Evolutionary conservation across 2,329 filamentous ascomycete species (phyloP).

Genomic region (Grosmannia huntii): DNA sequence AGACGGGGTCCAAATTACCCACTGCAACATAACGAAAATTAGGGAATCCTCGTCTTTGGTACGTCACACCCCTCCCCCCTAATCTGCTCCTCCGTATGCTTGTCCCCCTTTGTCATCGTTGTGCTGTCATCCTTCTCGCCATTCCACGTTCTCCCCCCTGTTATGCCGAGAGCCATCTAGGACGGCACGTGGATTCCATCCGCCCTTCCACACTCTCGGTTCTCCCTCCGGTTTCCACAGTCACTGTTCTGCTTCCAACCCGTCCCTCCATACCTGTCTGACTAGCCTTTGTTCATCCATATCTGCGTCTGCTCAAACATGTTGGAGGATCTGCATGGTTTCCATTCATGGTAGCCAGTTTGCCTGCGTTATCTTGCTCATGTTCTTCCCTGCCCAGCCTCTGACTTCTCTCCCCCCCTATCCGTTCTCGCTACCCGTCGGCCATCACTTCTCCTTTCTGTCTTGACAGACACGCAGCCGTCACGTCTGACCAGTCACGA

Average conservation of each 20-base stretch:
- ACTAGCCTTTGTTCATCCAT: not conserved
- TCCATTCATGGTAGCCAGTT: not conserved
- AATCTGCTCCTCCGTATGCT: not conserved
- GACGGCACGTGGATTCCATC: not conserved
- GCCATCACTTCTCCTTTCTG: not conserved
- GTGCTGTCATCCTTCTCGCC: not conserved
- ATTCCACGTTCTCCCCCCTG: not conserved
- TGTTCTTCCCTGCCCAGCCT: not conserved
- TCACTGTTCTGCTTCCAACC: not conserved
- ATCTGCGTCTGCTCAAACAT: not conserved
- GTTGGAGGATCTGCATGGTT: not conserved
- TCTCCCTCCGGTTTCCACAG: not conserved
- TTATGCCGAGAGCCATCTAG: not conserved
- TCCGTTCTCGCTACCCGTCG: not conserved
- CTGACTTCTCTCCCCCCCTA: not conserved
- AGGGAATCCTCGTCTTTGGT: not conserved
- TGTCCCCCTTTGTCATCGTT: not conserved
- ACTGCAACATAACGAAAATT: not conserved
- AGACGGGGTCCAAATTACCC: not conserved
- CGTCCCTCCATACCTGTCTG: not conserved
- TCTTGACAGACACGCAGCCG: not conserved
- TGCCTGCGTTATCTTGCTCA: not conserved
- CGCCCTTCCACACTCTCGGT: not conserved
- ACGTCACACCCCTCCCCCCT: not conserved
- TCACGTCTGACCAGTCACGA: not conserved